Conservation (phyloP, 768 basidiomycete genomes). For the Collybiopsis confluens region DNA sequence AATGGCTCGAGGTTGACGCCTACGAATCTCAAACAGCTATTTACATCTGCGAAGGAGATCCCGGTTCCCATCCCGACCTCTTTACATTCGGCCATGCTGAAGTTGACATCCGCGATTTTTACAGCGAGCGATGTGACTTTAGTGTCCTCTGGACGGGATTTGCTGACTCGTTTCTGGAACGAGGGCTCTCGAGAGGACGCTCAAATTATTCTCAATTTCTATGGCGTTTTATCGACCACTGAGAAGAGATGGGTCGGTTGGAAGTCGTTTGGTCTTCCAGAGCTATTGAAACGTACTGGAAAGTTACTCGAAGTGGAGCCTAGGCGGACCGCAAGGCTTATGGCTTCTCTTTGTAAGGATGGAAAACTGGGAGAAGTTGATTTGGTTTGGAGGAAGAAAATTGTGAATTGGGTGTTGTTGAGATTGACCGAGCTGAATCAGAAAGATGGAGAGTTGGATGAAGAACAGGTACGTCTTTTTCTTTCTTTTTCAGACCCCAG, state of each 20-base stretch:
- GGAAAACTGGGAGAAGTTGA: conserved; percentile 56
- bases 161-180: conserved; percentile 50
- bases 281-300: conserved; percentile 47
- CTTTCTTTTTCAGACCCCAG: not conserved
- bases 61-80: conserved; percentile 16
- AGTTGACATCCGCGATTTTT: conserved; percentile 34
- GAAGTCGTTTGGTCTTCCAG: conserved; percentile 63
- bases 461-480: conserved; percentile 33
- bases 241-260: conserved; percentile 64
- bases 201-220: conserved; percentile 48
- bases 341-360: conserved; percentile 43
- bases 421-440: conserved; percentile 22
- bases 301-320: conserved; percentile 44
- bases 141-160: conserved; percentile 50
- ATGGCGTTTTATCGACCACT: conserved; percentile 58
- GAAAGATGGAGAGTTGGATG: conserved; percentile 19
- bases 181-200: conserved; percentile 13
- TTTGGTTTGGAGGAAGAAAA: conserved; percentile 50
- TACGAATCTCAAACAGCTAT: not conserved
- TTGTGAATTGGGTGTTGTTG: conserved; percentile 50
- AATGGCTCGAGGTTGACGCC: conserved; percentile 62
- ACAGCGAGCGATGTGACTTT: conserved; percentile 41
- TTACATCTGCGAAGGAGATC: conserved; percentile 8
- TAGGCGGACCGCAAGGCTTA: conserved; percentile 38
- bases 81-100: conserved; percentile 26